These are phyloP conservation scores for Leccinum obscurum DNA, from an alignment of 768 basidiomycete genomes.

Conservation along the genomic window DNA sequence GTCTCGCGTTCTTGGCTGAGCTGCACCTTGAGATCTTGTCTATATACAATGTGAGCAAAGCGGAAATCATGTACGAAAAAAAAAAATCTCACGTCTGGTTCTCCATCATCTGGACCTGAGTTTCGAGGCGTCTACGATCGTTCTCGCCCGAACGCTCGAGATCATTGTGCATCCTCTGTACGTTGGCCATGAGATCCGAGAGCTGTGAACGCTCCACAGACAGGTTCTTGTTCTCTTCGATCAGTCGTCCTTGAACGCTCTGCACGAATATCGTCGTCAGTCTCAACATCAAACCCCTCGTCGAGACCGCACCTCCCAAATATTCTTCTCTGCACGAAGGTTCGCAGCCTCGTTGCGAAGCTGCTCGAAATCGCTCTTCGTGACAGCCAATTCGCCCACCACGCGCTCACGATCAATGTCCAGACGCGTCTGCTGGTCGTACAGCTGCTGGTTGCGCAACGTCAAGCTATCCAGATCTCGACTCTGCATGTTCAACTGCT, in stretches of 20 bases:
- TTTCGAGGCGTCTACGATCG: too few species aligned
- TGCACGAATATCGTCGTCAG: too few species aligned
- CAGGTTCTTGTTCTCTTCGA: too few species aligned
- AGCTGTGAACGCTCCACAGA: too few species aligned
- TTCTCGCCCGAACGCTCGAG: too few species aligned
- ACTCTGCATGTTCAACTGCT: conserved; percentile 60
- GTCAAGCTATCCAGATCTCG: conserved; percentile 65
- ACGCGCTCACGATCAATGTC: conserved; percentile 76
- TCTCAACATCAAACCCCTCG: too few species aligned
- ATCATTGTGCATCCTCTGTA: too few species aligned
- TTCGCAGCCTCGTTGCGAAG: conserved; percentile 85
- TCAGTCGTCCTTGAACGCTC: too few species aligned
- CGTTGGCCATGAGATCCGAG: too few species aligned
- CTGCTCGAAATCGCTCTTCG: conserved; percentile 66
- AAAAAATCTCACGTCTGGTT: background rate
- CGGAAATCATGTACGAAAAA: background rate
- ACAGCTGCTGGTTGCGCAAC: conserved; percentile 70
- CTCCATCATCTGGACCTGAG: too few species aligned
- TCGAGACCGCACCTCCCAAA: conserved; percentile 71
- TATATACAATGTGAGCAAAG: conserved; percentile 29
- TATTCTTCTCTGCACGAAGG: conserved; percentile 89
- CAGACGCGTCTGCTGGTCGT: conserved; percentile 69
- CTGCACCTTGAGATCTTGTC: conserved; percentile 73
- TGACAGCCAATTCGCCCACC: conserved; percentile 60
- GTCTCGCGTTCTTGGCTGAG: conserved; percentile 74